Percentiles rank a stretch among this genome's conserved stretches.
These are phyloP conservation scores for Elsinoe australis DNA, from an alignment of 2,329 filamentous ascomycete species.

Conservation along the genomic window DNA sequence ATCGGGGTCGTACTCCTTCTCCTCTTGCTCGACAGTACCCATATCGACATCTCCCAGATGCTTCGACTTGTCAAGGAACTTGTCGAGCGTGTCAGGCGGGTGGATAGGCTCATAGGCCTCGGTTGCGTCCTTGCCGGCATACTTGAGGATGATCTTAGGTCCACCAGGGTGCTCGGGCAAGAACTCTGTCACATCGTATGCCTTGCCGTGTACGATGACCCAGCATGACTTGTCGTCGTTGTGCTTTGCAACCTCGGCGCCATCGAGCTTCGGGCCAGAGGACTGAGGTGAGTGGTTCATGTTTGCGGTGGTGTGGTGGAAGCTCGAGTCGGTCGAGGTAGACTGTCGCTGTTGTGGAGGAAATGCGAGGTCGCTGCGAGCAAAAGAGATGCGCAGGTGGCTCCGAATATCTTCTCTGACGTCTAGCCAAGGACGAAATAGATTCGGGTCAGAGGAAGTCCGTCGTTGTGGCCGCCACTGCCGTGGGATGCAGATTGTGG, in stretches of 20 bases:
- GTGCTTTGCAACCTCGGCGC: constrained; percentile 61
- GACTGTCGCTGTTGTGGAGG: background rate
- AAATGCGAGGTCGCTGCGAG: background rate
- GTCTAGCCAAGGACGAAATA: constrained; percentile 9
- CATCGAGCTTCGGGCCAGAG: constrained; percentile 41
- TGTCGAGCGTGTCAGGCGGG: constrained; percentile 76
- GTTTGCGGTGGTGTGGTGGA: constrained; percentile 21
- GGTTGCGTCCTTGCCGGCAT: constrained; percentile 89
- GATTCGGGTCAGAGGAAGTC: constrained; percentile 2
- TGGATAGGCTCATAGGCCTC: constrained; percentile 86
- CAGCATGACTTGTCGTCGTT: constrained; percentile 77
- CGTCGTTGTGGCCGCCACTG: background rate
- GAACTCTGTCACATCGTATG: constrained; percentile 78
- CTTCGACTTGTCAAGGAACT: constrained; percentile 75
- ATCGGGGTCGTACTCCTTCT: constrained; percentile 60
- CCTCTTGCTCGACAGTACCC: constrained; percentile 62
- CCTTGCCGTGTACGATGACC: constrained; percentile 83
- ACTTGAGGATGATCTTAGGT: constrained; percentile 89
- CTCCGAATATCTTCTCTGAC: constrained; percentile 1
- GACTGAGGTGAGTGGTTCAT: constrained; percentile 34
- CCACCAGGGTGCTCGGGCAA: constrained; percentile 86
- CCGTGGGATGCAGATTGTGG: background rate
- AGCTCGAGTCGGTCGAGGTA: background rate
- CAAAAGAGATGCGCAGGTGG: background rate
- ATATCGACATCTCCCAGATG: constrained; percentile 88